These are phyloP conservation scores for Dryas drummondii DNA, from an alignment of 306 rosid species.

Conservation along the genomic window DNA sequence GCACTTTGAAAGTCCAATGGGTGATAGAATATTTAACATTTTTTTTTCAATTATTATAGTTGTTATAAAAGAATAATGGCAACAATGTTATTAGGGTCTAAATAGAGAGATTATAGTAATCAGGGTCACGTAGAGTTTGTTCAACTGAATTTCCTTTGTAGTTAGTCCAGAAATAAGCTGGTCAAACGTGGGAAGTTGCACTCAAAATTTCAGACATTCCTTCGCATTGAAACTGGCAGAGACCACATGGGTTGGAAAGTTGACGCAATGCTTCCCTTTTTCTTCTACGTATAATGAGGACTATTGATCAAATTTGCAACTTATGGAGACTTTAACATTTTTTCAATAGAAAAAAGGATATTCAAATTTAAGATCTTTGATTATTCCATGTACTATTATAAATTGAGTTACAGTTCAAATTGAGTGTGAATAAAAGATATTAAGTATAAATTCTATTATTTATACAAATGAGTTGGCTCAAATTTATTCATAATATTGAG, in stretches of 20 bases:
- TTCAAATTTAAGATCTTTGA: no score
- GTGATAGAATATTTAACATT: neutral
- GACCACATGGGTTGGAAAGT: neutral
- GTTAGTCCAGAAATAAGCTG: neutral
- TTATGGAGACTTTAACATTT: no score
- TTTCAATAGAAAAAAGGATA: no score
- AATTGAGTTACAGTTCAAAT: no score
- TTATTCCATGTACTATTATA: no score
- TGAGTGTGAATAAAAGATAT: no score
- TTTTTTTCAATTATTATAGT: neutral
- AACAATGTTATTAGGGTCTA: neutral
- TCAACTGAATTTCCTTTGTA: neutral
- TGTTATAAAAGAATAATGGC: neutral
- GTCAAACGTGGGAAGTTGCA: conserved; percentile 17
- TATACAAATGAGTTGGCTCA: no score
- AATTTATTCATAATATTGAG: no score
- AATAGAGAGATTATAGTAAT: neutral
- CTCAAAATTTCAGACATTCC: conserved; percentile 10
- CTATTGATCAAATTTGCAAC: no score
- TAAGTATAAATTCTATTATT: no score
- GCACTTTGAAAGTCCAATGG: neutral
- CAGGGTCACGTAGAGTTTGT: neutral
- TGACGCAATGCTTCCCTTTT: neutral
- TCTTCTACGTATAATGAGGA: no score
- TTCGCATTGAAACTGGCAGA: neutral